Evolutionary conservation across 331 rosid species (phyloP).

Genomic region (Stylosanthes scabra): DNA sequence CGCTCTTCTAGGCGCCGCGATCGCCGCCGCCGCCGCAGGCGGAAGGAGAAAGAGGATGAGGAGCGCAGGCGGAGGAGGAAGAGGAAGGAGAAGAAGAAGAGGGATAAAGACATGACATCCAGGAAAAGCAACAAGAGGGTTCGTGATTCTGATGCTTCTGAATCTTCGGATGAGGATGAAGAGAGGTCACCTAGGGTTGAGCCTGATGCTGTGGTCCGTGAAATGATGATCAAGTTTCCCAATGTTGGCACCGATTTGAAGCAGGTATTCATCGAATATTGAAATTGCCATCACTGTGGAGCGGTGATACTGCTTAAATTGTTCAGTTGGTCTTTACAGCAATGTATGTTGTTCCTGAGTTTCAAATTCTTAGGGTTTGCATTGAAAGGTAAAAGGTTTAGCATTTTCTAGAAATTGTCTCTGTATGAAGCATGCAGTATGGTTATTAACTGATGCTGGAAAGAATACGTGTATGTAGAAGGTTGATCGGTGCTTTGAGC

Average conservation of each 20-base stretch:
- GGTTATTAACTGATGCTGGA: too few species aligned
- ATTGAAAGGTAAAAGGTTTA: background rate
- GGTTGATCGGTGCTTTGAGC: background rate
- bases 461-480: background rate
- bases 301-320: slow-evolving; percentile 1
- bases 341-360: background rate
- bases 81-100: slow-evolving; percentile 44
- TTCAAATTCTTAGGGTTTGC: background rate
- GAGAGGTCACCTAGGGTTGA: slow-evolving; percentile 41
- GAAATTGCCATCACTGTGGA: background rate
- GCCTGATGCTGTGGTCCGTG: slow-evolving; percentile 53
- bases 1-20: slow-evolving; percentile 54
- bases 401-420: background rate
- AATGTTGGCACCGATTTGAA: slow-evolving; percentile 71
- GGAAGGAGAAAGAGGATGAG: slow-evolving; percentile 53
- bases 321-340: background rate
- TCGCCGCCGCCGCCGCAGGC: slow-evolving; percentile 57
- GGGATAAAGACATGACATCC: slow-evolving; percentile 57
- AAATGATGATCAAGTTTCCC: slow-evolving; percentile 73
- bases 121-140: slow-evolving; percentile 50
- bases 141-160: slow-evolving; percentile 45
- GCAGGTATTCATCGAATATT: slow-evolving; percentile 49
- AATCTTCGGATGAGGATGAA: slow-evolving; percentile 49
- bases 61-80: slow-evolving; percentile 47
- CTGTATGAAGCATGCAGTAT: background rate